Evolutionary conservation across 208 protist species (phyloP), one percentile per base, ranked within the genome.

Genomic region (Acanthamoeba lenticulata): DNA sequence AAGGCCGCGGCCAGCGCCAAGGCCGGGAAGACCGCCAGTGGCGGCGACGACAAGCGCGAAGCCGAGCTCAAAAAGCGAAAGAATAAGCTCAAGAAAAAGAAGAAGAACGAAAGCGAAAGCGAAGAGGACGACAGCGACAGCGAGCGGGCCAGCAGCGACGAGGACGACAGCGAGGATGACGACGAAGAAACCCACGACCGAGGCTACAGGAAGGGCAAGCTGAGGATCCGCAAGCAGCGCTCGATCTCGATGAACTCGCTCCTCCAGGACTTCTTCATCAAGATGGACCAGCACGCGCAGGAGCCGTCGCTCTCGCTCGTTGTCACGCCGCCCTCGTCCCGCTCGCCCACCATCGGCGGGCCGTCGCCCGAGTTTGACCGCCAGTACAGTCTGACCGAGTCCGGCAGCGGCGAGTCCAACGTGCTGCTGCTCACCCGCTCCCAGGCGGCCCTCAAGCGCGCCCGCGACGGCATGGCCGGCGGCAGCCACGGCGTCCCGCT

Each of bases 201-300:
- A 7, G 72, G 72, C 3, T 29, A 49, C 42, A 19, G 38, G 38
- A 83, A 83, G 72, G 72, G 72, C 2, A 83, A 49, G 42, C 72
- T 83, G 17, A 11, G 42, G 34, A 83, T 83, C 3, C 72, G 72
- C 38, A 83, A 83, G 40, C 72, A 83, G 38, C 72, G 72, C 15
- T 83, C 72, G 15, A 83, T 83, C 40, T 83, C 72, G 11, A 83
- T 83, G 72, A 83, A 83, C 40, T 83, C 72, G 17, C 72, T 83
- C 40, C 72, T 83, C 11, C 72, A 83, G 72, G 72, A 83, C 27
- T 83, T 83, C 72, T 83, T 83, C 42, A 49, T 49, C 38, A 83
- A 83, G 72, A 83, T 83, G 72, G 72, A 83, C 72, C 34, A 83
- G 72, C 72, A 83, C 38, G 72, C 72, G 21, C 72, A 83, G 40